Evolutionary conservation across 2,329 filamentous ascomycete species (phyloP).

Genomic region (Nannizzia gypsea): DNA sequence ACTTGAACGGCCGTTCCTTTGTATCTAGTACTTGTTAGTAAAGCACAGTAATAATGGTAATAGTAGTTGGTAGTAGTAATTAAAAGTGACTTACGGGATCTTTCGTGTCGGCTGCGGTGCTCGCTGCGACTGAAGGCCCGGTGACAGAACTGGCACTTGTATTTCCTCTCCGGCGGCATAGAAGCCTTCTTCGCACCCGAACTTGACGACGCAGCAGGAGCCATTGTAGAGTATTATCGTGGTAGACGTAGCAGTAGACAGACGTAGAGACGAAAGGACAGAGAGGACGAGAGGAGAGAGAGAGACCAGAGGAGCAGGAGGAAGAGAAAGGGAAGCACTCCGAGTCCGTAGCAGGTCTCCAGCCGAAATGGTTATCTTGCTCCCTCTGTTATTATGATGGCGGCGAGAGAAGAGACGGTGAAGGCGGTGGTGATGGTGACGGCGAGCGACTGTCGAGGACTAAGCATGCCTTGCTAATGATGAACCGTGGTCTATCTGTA

Average conservation of each 20-base stretch:
- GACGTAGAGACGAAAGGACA: slow-evolving; percentile 15
- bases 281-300: slow-evolving; percentile 15
- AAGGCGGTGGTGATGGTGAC: neutral
- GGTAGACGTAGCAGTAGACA: slow-evolving; percentile 9
- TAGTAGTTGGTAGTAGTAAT: neutral
- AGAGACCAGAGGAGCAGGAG: neutral
- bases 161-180: slow-evolving; percentile 84
- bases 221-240: slow-evolving; percentile 22
- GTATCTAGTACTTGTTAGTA: slow-evolving; percentile 53
- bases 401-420: neutral
- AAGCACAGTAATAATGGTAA: neutral
- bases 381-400: neutral
- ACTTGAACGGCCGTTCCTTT: slow-evolving; percentile 98
- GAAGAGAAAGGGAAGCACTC: neutral
- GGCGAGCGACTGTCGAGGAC: neutral
- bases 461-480: slow-evolving; percentile 10
- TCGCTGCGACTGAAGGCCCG: slow-evolving; percentile 95
- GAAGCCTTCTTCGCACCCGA: slow-evolving; percentile 70
- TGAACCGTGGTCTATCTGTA: slow-evolving; percentile 4
- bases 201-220: slow-evolving; percentile 46
- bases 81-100: slow-evolving; percentile 69
- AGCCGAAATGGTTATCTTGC: neutral
- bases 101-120: slow-evolving; percentile 90
- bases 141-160: slow-evolving; percentile 99
- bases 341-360: neutral